Evolutionary conservation across 371 early-diverging fungal species (phyloP).

Genomic region (Dichotomocladium elegans): DNA sequence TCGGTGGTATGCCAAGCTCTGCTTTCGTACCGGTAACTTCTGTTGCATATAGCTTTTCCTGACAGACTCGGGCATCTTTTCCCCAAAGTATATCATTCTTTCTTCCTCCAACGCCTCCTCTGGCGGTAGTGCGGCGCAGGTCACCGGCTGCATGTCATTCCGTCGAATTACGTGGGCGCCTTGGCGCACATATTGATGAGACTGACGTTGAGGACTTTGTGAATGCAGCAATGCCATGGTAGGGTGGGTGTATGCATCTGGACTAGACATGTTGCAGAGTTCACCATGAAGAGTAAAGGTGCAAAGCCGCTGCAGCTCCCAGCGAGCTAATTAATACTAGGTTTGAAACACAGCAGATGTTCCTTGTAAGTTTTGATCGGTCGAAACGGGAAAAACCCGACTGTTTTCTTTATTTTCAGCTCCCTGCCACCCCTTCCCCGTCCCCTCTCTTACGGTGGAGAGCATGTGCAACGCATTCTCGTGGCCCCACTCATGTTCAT

Average conservation of each 20-base stretch:
- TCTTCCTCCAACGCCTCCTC: background rate
- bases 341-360: background rate
- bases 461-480: too few species aligned
- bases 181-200: conserved; percentile 10
- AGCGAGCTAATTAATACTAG: background rate
- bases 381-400: too few species aligned
- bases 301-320: background rate
- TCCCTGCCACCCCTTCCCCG: too few species aligned
- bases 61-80: conserved; percentile 31
- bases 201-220: background rate
- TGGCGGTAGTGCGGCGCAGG: background rate
- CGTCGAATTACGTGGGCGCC: conserved; percentile 14
- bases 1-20: conserved; percentile 25
- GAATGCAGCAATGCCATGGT: background rate
- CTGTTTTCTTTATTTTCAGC: too few species aligned
- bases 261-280: conserved; percentile 7
- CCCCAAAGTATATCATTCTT: too few species aligned
- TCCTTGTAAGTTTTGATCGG: too few species aligned
- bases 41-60: conserved; percentile 38
- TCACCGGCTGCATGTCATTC: background rate
- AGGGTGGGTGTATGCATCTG: conserved; percentile 4
- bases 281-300: background rate
- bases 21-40: conserved; percentile 39
- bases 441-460: too few species aligned
- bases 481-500: too few species aligned